Evolutionary conservation across 139 green algal species (phyloP), one percentile per base, ranked within the genome.

Genomic region (Parachlorella kessleri): DNA sequence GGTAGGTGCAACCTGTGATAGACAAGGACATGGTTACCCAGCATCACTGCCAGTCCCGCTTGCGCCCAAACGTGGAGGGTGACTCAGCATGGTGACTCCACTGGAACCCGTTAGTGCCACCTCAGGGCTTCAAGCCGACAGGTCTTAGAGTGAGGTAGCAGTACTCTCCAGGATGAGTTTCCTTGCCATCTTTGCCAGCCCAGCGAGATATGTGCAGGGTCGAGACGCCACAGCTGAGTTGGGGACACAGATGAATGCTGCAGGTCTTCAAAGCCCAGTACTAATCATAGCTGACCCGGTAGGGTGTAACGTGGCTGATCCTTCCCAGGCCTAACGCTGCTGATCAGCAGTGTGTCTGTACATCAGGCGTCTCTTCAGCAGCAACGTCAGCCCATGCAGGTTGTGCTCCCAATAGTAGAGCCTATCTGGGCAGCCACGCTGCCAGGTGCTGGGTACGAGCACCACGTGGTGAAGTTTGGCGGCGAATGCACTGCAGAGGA

Each of bases 401-500:
- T 59, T 14, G 48, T 59, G 21, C 14, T 59, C 48, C 48, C 48
- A 14, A 59, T 82, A 26, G 24, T 82, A 21, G 65, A 38, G 21
- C 59, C 0, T 18, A 41, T 39, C 3, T 82, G 76, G 76, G 53
- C 35, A 6, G 5, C 59, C 35, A 35, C 76, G 40, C 38, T 82
- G 37, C 37, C 40, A 21, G 32, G 23, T 30, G 32, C 65, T 5
- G 63, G 63, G 0, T 82, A 75, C 41, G 36, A 82, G 36, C 41
- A 82, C 33, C 10, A 33, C 37, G 66, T 82, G 37, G 26, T 77
- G 4, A 54, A 54, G 6, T 82, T 82, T 30, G 40, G 32, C 26
- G 66, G 77, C 3, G 77, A 82, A 48, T 82, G 77, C 41, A 71
- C 26, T n/a, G 66, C 30, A 8, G 48, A 41, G 38, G 77, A 77